Evolutionary conservation across 2,329 filamentous ascomycete species (phyloP).

Genomic region (Chaetomiaceae sp.): DNA sequence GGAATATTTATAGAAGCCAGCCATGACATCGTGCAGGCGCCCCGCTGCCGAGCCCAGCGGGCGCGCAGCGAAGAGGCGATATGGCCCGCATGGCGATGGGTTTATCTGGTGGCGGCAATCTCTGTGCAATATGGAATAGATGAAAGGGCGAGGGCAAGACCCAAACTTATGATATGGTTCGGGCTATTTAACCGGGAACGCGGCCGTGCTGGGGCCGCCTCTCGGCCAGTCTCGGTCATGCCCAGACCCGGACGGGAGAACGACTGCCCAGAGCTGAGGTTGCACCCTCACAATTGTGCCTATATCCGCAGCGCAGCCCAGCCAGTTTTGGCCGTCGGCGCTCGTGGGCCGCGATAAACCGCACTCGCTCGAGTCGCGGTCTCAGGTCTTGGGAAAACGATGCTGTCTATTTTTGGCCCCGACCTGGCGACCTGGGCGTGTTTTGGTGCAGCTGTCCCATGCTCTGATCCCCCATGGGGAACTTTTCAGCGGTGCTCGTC

Average conservation of each 20-base stretch:
- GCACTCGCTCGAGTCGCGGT: conserved; percentile 11
- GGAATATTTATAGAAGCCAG: conserved; percentile 23
- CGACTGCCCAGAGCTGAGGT: conserved; percentile 19
- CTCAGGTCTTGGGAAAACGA: conserved; percentile 1
- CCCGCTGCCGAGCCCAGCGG: conserved; percentile 14
- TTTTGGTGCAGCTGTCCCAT: no score
- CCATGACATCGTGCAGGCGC: conserved; percentile 9
- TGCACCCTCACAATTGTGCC: conserved; percentile 24
- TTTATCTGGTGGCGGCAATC: conserved; percentile 25
- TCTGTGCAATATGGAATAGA: conserved; percentile 28
- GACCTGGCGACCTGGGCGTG: conserved; percentile 9
- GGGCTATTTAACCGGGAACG: conserved; percentile 27
- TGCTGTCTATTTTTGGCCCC: conserved; percentile 25
- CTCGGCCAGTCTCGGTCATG: conserved; percentile 16
- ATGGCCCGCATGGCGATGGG: conserved; percentile 12
- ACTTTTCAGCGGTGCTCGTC: not conserved
- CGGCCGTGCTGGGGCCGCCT: conserved; percentile 10
- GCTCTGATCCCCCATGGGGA: conserved; percentile 9
- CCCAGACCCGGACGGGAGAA: conserved; percentile 15
- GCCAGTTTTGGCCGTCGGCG: conserved; percentile 23
- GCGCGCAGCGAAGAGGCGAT: conserved; percentile 14
- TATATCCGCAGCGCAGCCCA: conserved; percentile 18
- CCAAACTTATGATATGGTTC: conserved; percentile 22
- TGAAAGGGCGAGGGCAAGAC: conserved; percentile 23
- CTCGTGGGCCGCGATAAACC: conserved; percentile 23